Evolutionary conservation across 2,329 filamentous ascomycete genomes (phyloP), one percentile per base, ranked within the genome.

Genomic region (Pseudocercospora fuligena): DNA sequence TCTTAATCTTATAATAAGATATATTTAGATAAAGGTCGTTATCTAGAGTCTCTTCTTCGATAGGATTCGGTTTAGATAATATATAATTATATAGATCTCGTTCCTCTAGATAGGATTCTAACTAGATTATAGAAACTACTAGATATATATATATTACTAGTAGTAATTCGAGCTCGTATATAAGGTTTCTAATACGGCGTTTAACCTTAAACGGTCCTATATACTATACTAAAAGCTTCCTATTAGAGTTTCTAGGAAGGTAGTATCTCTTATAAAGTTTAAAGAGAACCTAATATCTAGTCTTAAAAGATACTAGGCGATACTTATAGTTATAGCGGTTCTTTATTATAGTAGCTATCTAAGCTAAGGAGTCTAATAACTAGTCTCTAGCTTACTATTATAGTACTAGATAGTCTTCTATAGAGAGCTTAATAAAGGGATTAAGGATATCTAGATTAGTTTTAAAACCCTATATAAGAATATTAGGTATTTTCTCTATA

Each of bases 361-460:
- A 58, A 9, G 29, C 19, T 3, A 58, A 16, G 2, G 19, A 29
- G 29, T 58, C 27, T 8, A 19, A 3, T 29, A 33, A 2, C 31
- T 58, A 19, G 19, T 58, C 54, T 58, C 54, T 58, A 29, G 29
- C 7, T 12, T 6, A 2, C 54, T 58, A 58, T 11, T 14, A 4
- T 58, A 58, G 27, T 11, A 16, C 19, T 7, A 58, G 4, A 33
- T 58, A 36, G 16, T 58, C 19, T 4, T 14, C 25, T 58, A 58
- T 8, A n/a, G 19, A 25, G 27, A 58, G 27, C 11, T 58, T 19
- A 11, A 33, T 27, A 7, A 58, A 16, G 1, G 7, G 27, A 27
- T 58, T 58, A 7, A 58, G 23, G n/a, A n/a, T 16, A 16, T 58
- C 54, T 58, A 58, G 14, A 16, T 58, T 58, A 33, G 25, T 58